These are phyloP conservation scores for Gaillardinia entomophila DNA, from an alignment of 805 yeast species.

Conservation along the genomic window DNA sequence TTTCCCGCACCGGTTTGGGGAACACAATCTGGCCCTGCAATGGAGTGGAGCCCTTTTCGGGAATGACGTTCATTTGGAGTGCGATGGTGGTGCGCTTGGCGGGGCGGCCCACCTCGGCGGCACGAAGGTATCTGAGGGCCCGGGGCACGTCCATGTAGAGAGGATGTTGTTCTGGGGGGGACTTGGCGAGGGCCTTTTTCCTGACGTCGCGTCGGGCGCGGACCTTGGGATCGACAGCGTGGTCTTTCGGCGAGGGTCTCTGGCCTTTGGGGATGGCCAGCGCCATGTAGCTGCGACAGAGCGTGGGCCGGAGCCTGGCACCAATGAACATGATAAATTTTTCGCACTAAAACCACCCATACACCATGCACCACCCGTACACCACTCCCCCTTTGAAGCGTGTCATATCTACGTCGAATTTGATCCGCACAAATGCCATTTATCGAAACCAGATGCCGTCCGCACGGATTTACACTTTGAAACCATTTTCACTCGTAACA, in stretches of 20 bases:
- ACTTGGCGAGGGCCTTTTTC: slow-evolving; percentile 6
- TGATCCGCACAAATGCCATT: too few species aligned
- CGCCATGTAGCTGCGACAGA: slow-evolving; percentile 3
- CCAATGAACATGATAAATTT: too few species aligned
- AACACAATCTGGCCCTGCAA: slow-evolving; percentile 65
- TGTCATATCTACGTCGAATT: too few species aligned
- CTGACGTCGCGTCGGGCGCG: slow-evolving; percentile 7
- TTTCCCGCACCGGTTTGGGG: slow-evolving; percentile 66
- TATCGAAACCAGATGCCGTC: too few species aligned
- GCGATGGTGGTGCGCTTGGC: slow-evolving; percentile 60
- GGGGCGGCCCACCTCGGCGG: slow-evolving; percentile 86
- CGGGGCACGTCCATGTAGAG: slow-evolving; percentile 64
- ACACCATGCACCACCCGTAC: too few species aligned
- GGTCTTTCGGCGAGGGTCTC: slow-evolving; percentile 12
- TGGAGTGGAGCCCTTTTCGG: slow-evolving; percentile 74
- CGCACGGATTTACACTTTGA: too few species aligned
- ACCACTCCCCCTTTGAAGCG: too few species aligned
- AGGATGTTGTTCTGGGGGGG: slow-evolving; percentile 45
- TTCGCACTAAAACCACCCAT: too few species aligned
- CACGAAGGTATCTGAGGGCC: slow-evolving; percentile 77
- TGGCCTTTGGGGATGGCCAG: slow-evolving; percentile 1
- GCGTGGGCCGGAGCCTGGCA: too few species aligned
- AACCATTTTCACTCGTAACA: too few species aligned
- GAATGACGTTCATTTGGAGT: slow-evolving; percentile 56
- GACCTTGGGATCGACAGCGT: slow-evolving; percentile 8